A percentile compares a stretch with the other conserved stretches of the same genome.
phyloP scores from a whole-genome alignment of 2,329 filamentous ascomycete species.

The Colletotrichum musicola region DNA sequence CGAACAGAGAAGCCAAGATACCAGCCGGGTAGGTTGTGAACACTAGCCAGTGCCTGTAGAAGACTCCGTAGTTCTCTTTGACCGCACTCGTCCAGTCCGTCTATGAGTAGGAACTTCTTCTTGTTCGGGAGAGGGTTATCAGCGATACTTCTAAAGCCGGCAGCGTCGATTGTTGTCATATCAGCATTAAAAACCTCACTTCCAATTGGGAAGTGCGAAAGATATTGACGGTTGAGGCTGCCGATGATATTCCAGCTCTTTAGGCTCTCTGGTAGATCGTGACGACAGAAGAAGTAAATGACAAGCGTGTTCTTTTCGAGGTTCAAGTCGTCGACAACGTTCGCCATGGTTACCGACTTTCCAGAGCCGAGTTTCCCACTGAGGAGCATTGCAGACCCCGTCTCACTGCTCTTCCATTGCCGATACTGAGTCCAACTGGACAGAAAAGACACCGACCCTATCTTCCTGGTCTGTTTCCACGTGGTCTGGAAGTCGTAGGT shows the following conservation, averaged over 20 bases:
- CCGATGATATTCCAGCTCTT: constrained; percentile 47
- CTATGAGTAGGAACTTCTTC: not conserved
- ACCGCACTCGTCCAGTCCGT: not conserved
- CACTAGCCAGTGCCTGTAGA: not conserved
- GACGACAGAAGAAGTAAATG: constrained; percentile 50
- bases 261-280: constrained; percentile 48
- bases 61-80: not conserved
- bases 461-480: constrained; percentile 58
- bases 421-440: constrained; percentile 33
- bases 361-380: constrained; percentile 57
- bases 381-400: constrained; percentile 47
- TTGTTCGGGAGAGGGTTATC: not conserved
- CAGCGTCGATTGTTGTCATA: no score
- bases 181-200: not conserved
- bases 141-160: not conserved
- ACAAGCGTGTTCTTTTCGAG: constrained; percentile 41
- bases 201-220: constrained; percentile 31
- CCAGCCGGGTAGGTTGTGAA: not conserved
- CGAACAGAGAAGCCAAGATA: not conserved
- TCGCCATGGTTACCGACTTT: constrained; percentile 59
- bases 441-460: constrained; percentile 50
- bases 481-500: constrained; percentile 53
- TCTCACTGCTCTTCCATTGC: constrained; percentile 35
- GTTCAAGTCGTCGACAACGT: constrained; percentile 55
- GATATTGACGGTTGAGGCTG: constrained; percentile 52